Evolutionary conservation across 768 basidiomycete species (phyloP).

Genomic region (Calvatia gigantea): DNA sequence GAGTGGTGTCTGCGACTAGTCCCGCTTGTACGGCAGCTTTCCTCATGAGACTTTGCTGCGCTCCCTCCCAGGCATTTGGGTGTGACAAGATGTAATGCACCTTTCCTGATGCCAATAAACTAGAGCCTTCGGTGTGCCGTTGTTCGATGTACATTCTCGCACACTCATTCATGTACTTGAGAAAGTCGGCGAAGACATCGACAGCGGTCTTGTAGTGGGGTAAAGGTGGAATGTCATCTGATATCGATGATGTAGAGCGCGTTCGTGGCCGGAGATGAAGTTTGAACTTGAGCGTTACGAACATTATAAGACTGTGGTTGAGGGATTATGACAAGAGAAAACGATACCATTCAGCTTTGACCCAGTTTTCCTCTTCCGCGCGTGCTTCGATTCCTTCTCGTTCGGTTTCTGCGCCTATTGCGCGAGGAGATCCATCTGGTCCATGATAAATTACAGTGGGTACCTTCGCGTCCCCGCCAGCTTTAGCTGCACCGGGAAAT

Average conservation of each 20-base stretch:
- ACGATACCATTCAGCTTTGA: background rate
- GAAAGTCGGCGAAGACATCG: conserved; percentile 38
- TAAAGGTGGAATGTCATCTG: conserved; percentile 19
- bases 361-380: background rate
- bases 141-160: conserved; percentile 34
- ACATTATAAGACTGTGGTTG: background rate
- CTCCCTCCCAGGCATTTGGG: conserved; percentile 54
- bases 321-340: too few species aligned
- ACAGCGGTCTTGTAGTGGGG: conserved; percentile 31
- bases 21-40: conserved; percentile 42
- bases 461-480: conserved; percentile 29
- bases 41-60: conserved; percentile 47
- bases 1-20: conserved; percentile 29
- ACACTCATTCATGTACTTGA: conserved; percentile 36
- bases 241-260: background rate
- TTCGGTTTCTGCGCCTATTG: background rate
- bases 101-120: conserved; percentile 19
- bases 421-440: background rate
- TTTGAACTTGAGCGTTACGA: background rate
- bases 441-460: conserved; percentile 18
- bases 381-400: background rate
- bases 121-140: conserved; percentile 30
- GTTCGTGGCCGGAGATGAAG: background rate
- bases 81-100: conserved; percentile 42
- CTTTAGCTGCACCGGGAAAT: conserved; percentile 22